Evolutionary conservation across 441 rosid species (phyloP).

Genomic region (Melastoma candidum): DNA sequence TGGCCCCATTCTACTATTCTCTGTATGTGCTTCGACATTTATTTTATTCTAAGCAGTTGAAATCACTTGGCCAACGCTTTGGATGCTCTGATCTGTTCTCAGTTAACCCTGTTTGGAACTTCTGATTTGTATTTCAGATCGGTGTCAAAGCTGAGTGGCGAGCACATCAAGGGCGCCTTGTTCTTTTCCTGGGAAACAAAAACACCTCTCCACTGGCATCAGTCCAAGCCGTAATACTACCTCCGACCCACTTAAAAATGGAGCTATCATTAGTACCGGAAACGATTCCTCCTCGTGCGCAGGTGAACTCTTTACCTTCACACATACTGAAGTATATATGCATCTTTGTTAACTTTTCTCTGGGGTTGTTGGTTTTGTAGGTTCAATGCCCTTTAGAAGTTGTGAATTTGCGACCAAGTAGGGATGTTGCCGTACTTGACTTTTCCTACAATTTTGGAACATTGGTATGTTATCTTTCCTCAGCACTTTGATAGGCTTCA

Average conservation of each 20-base stretch:
- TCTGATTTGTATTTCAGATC: constrained; percentile 38
- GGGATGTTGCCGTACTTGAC: constrained; percentile 97
- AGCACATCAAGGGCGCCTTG: constrained; percentile 85
- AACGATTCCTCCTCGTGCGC: constrained; percentile 98
- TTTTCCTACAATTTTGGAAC: constrained; percentile 80
- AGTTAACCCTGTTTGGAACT: constrained; percentile 6
- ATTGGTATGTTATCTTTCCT: constrained; percentile 33
- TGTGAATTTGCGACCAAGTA: constrained; percentile 74
- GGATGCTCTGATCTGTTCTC: constrained; percentile 6
- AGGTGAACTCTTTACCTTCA: constrained; percentile 36
- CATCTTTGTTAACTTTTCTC: neutral
- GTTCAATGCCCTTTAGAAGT: constrained; percentile 97
- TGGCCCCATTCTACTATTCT: too few species aligned
- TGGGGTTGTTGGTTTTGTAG: constrained; percentile 26
- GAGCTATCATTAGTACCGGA: constrained; percentile 93
- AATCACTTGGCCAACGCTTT: too few species aligned
- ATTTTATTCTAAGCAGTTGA: too few species aligned
- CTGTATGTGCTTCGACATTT: too few species aligned
- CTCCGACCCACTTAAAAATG: constrained; percentile 82
- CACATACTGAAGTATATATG: neutral
- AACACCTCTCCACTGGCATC: constrained; percentile 71
- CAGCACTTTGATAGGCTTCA: neutral
- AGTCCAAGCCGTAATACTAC: constrained; percentile 77
- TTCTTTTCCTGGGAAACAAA: constrained; percentile 98
- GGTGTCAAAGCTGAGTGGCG: constrained; percentile 99